These are phyloP conservation scores for Circinella minor DNA, from an alignment of 371 early-diverging fungal species.

Conservation along the genomic window DNA sequence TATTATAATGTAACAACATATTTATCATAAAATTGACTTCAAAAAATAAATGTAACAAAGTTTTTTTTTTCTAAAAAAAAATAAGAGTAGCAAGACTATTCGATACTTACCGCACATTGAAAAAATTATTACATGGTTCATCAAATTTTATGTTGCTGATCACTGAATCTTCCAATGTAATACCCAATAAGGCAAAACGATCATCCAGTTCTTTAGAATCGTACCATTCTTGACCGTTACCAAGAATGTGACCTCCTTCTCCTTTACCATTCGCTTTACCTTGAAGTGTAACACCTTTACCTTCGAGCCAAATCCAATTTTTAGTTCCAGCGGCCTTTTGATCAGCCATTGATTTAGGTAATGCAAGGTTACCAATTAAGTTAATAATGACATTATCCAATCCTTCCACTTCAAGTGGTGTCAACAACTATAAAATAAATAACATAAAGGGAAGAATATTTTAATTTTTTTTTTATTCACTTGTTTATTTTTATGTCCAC, in stretches of 20 bases:
- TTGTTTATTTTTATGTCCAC: too few species aligned
- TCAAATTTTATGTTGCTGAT: constrained; percentile 9
- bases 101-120: constrained; percentile 16
- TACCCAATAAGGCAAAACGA: constrained; percentile 17
- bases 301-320: constrained; percentile 22
- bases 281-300: constrained; percentile 13
- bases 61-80: too few species aligned
- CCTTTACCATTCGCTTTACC: constrained; percentile 6
- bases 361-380: constrained; percentile 7
- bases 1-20: too few species aligned
- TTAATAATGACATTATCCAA: constrained; percentile 11
- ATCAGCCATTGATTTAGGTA: constrained; percentile 11
- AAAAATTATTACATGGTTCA: constrained; percentile 21
- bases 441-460: neutral
- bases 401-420: constrained; percentile 4
- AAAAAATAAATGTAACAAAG: too few species aligned
- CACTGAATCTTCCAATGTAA: constrained; percentile 12
- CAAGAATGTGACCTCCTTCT: constrained; percentile 14
- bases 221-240: constrained; percentile 22
- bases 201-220: constrained; percentile 12
- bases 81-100: neutral
- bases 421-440: constrained; percentile 7
- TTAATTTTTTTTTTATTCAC: too few species aligned
- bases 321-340: constrained; percentile 10
- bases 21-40: too few species aligned